Base-by-base conservation (phyloP, 176 grass and related monocot genomes). In the Cenchrus americanus region DNA sequence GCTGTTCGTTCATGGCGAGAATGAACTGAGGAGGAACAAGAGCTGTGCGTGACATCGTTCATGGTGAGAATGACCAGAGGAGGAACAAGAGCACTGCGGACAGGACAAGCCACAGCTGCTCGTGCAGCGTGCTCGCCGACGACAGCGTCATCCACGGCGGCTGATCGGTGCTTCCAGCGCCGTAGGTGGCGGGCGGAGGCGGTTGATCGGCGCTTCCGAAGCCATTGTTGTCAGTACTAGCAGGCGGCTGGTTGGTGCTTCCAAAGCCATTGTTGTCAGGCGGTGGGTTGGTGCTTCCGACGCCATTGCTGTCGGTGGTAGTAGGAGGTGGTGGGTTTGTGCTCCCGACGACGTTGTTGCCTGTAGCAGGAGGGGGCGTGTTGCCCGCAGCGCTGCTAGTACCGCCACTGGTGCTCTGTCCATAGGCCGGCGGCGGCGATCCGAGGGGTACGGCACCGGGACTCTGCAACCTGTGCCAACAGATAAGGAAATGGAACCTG, bases 381-480 rank as follows among this genome's bases (percentile, higher is more conserved):
- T 8, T n/a, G 54, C 30, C 41, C 13, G 61, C 61, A 14, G 10
- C 10, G 53, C 53, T 34, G 26, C 53, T 19, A 14, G 51, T 55
- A 12, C 9, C 47, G 15, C 43, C 75, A 26, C 66, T n/a, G 2
- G 19, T 23, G 75, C 43, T 79, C 57, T 74, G 60, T 0, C 71
- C 78, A 22, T 71, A 32, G 6, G 51, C 52, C 21, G 73, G 64
- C 44, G 75, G 64, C 62, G 75, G 75, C 52, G 23, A 43, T 10
- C 70, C 44, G 12, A 82, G 5, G 0, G 70, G 80, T 58, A 61
- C 62, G 40, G 14, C 26, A 0, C 80, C 75, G 10, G 93, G 46
- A 22, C 37, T 89, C 46, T 87, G 86, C 83, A 80, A 80, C 83
- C 88, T 96, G 80, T 5, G 11, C 6, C 26, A n/a, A n/a, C 17